These are phyloP conservation scores for Hymenochaete sp. DNA, from an alignment of 1,284 basidiomycete species.

Conservation along the genomic window DNA sequence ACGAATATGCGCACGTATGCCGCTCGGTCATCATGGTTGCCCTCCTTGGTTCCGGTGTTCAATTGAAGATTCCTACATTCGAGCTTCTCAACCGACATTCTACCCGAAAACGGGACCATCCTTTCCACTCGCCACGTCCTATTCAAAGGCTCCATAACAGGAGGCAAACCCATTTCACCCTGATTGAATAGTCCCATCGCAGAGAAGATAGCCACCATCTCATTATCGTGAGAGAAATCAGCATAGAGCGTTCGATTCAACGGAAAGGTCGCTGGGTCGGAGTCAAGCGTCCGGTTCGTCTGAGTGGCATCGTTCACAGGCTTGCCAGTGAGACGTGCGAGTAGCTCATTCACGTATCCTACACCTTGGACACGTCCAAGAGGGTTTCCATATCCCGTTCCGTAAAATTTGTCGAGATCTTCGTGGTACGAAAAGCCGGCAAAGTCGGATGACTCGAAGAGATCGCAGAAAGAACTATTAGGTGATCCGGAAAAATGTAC, in stretches of 20 bases:
- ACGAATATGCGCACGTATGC: conserved; percentile 55
- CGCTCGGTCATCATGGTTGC: conserved; percentile 18
- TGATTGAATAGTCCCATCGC: conserved; percentile 59
- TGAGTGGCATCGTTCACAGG: conserved; percentile 63
- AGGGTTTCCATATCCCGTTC: conserved; percentile 56
- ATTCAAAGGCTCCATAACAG: conserved; percentile 32
- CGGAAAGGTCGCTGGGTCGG: conserved; percentile 62
- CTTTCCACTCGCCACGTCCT: conserved; percentile 51
- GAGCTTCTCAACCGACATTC: conserved; percentile 58
- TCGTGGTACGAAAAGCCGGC: conserved; percentile 57
- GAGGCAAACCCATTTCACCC: too few species aligned
- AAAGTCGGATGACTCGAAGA: conserved; percentile 57
- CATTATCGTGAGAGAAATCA: conserved; percentile 79
- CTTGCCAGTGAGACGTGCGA: conserved; percentile 62
- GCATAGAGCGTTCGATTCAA: conserved; percentile 55
- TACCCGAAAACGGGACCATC: conserved; percentile 57
- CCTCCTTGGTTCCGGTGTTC: too few species aligned
- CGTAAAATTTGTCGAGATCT: conserved; percentile 74
- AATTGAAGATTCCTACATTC: too few species aligned
- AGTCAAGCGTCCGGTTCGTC: conserved; percentile 72
- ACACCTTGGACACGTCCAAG: conserved; percentile 71
- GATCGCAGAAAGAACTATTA: conserved; percentile 60
- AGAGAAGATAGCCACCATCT: conserved; percentile 70
- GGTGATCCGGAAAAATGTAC: conserved; percentile 38
- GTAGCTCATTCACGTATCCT: conserved; percentile 77